Conservation (phyloP, 192 early-diverging fungal genomes). For the Backusella mclennaniae region DNA sequence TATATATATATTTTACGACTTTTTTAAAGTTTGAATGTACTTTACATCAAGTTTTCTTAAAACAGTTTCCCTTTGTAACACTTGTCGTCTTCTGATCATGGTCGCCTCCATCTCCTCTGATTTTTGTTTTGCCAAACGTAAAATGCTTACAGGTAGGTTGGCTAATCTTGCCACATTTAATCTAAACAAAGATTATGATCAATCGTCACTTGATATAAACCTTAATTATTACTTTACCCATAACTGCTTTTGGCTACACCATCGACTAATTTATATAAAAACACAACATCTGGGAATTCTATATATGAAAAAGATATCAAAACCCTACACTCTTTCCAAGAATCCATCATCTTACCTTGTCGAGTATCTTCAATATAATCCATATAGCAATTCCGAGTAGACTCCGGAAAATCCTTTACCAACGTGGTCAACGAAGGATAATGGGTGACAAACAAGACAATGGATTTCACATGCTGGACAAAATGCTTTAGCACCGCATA, state of each 20-base stretch:
- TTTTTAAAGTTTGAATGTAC: neutral
- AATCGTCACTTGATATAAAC: neutral
- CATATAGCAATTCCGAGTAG: slow-evolving; percentile 48
- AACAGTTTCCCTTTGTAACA: neutral
- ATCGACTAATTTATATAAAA: slow-evolving; percentile 65
- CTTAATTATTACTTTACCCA: slow-evolving; percentile 43
- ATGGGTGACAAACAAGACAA: slow-evolving; percentile 79
- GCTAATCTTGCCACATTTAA: slow-evolving; percentile 76
- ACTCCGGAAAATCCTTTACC: slow-evolving; percentile 31
- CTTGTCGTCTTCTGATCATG: neutral
- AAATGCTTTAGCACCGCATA: slow-evolving; percentile 62
- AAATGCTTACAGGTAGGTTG: slow-evolving; percentile 45
- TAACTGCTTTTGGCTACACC: slow-evolving; percentile 67
- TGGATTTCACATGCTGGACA: slow-evolving; percentile 42
- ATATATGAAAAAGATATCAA: neutral
- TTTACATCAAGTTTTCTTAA: neutral
- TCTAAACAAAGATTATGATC: slow-evolving; percentile 21
- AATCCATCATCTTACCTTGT: neutral
- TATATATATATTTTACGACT: no score
- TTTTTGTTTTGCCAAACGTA: slow-evolving; percentile 54
- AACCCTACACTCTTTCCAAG: neutral
- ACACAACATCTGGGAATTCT: slow-evolving; percentile 45
- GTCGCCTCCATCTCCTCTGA: slow-evolving; percentile 44
- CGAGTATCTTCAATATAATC: slow-evolving; percentile 45
- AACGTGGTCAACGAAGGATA: slow-evolving; percentile 65